Evolutionary conservation across 345 rosid species (phyloP), one percentile per base, ranked within the genome.

Genomic region (Brassica rapa): DNA sequence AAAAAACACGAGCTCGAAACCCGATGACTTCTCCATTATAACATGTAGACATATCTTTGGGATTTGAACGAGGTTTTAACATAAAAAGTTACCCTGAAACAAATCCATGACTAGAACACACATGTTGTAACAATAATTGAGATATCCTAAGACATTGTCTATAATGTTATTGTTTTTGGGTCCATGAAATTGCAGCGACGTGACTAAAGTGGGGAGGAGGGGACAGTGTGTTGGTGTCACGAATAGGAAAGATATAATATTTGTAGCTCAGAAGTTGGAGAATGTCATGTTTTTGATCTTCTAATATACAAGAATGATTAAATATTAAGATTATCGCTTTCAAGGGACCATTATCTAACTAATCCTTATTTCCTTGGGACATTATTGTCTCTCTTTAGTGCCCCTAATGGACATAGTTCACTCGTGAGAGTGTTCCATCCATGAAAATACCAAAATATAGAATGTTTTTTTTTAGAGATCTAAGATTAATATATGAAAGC

Each of bases 221-320:
- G 75, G 83, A 63, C 83, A 74, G 66, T 69, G 75, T 56, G 23
- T 73, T 73, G 24, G 62, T 80, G 79, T 69, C 76, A 70, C 75
- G 75, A 74, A 69, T 69, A 62, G 71, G 82, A 80, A 74, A 69
- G 46, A 62, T 74, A 73, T 62, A 46, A 49, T 46, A 51, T 79
- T 49, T 68, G 59, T 68, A 79, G 66, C 74, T 68, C 74, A 62
- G 59, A 79, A 62, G 57, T 62, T 73, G 56, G 69, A 78, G 68
- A 46, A 72, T 72, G 39, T 78, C 64, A 73, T 60, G 41, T 61
- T 66, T 61, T 33, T 1, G 69, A 66, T 72, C 57, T 46, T 49
- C 15, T 56, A 37, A 53, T 35, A 53, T 43, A 57, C 57, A 43
- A 19, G 29, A 71, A 57, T 63, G 70, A 46, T 62, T 79, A 61